Percentiles rank a stretch among this genome's conserved stretches.
Evolutionary conservation across 768 basidiomycete genomes (phyloP).

Genomic region (Agaricus subrufescens): DNA sequence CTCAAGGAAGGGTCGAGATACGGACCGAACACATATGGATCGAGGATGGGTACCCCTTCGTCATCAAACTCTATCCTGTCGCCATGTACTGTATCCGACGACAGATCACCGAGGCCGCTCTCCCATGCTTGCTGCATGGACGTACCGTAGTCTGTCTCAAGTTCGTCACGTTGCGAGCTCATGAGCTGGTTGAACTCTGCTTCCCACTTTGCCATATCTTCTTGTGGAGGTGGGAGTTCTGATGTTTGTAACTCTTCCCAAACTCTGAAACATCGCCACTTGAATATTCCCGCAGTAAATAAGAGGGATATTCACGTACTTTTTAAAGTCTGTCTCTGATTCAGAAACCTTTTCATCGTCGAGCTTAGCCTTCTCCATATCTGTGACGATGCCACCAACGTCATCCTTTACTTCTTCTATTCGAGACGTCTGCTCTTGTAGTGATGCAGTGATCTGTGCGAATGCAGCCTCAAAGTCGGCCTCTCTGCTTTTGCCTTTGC

Average conservation of each 20-base stretch:
- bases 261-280: slow-evolving; percentile 33
- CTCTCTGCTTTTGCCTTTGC: slow-evolving; percentile 77
- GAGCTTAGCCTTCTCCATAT: slow-evolving; percentile 30
- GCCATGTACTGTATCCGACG: slow-evolving; percentile 22
- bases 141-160: slow-evolving; percentile 53
- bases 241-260: slow-evolving; percentile 62
- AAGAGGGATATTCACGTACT: slow-evolving; percentile 31
- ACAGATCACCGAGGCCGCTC: slow-evolving; percentile 41
- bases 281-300: background rate
- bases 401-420: slow-evolving; percentile 35
- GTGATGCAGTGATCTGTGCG: slow-evolving; percentile 55
- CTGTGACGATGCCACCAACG: slow-evolving; percentile 46
- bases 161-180: slow-evolving; percentile 59
- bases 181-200: slow-evolving; percentile 78
- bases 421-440: slow-evolving; percentile 30
- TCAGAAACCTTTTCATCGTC: slow-evolving; percentile 21
- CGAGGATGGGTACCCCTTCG: slow-evolving; percentile 72
- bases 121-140: slow-evolving; percentile 67
- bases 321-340: slow-evolving; percentile 41
- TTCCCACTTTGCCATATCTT: slow-evolving; percentile 78
- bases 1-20: background rate
- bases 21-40: slow-evolving; percentile 72
- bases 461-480: slow-evolving; percentile 86
- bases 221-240: slow-evolving; percentile 48
- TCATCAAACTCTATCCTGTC: slow-evolving; percentile 48